phyloP scores from a whole-genome alignment of 306 rosid species.

The Castanea crenata region DNA sequence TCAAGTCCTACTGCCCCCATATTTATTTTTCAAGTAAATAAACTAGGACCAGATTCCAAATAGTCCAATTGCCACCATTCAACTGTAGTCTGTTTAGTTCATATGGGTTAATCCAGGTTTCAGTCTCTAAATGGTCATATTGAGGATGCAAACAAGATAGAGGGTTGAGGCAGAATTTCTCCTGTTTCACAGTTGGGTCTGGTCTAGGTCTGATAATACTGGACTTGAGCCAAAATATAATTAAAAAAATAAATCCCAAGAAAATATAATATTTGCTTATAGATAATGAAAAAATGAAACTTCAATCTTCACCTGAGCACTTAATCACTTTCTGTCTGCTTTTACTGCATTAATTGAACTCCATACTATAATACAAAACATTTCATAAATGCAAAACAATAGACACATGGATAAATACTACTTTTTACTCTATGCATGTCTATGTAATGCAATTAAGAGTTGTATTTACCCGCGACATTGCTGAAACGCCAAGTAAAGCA shows the following conservation, averaged over 20 bases:
- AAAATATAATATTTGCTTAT: background rate
- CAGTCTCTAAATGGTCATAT: background rate
- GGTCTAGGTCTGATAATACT: too few species aligned
- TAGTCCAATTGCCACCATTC: background rate
- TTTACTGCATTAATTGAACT: background rate
- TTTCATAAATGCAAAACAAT: background rate
- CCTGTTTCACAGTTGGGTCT: too few species aligned
- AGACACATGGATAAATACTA: background rate
- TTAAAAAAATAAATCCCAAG: background rate
- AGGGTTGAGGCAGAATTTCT: background rate
- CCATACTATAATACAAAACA: background rate
- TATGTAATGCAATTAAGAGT: background rate
- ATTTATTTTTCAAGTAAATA: background rate
- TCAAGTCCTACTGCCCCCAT: background rate
- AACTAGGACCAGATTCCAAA: too few species aligned
- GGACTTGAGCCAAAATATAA: too few species aligned
- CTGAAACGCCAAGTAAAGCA: slow-evolving; percentile 97
- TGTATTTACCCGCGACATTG: slow-evolving; percentile 85
- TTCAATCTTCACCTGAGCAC: background rate
- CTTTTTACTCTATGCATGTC: background rate
- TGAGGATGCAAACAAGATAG: background rate
- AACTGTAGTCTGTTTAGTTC: background rate
- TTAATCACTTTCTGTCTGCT: background rate
- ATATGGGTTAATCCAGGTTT: background rate
- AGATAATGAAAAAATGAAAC: background rate